Conservation (phyloP, 768 basidiomycete genomes). For the Termitomyces sp. region DNA sequence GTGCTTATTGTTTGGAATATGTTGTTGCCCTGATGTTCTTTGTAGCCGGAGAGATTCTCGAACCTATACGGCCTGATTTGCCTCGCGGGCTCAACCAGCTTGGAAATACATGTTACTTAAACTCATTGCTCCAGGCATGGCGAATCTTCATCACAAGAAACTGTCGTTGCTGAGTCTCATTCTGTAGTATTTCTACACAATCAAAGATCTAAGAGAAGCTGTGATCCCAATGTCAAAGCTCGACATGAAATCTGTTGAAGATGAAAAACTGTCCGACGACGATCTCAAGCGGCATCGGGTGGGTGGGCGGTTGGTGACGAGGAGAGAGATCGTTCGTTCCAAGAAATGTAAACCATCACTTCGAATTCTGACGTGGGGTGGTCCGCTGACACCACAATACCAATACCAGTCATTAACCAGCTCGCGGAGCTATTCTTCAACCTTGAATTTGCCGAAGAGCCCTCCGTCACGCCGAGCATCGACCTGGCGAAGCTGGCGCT, state of each 20-base stretch:
- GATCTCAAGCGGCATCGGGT: conserved; percentile 81
- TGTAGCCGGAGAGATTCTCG: conserved; percentile 60
- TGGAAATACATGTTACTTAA: conserved; percentile 85
- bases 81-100: conserved; percentile 86
- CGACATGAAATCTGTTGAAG: conserved; percentile 50
- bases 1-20: conserved; percentile 23
- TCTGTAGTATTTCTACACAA: conserved; percentile 89
- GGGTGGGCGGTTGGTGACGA: conserved; percentile 78
- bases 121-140: conserved; percentile 66
- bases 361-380: neutral
- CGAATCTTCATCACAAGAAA: neutral
- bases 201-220: conserved; percentile 79
- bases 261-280: conserved; percentile 73
- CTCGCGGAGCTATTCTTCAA: conserved; percentile 75
- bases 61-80: conserved; percentile 52
- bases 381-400: conserved; percentile 8
- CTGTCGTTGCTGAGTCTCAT: neutral
- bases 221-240: conserved; percentile 54
- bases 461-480: conserved; percentile 75
- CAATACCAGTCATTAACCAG: conserved; percentile 63
- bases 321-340: conserved; percentile 76
- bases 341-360: conserved; percentile 61
- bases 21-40: neutral
- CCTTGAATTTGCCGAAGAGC: conserved; percentile 57
- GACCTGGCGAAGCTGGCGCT: conserved; percentile 90